Evolutionary conservation across 1,284 basidiomycete genomes (phyloP).

Genomic region (Ustilago tritici): DNA sequence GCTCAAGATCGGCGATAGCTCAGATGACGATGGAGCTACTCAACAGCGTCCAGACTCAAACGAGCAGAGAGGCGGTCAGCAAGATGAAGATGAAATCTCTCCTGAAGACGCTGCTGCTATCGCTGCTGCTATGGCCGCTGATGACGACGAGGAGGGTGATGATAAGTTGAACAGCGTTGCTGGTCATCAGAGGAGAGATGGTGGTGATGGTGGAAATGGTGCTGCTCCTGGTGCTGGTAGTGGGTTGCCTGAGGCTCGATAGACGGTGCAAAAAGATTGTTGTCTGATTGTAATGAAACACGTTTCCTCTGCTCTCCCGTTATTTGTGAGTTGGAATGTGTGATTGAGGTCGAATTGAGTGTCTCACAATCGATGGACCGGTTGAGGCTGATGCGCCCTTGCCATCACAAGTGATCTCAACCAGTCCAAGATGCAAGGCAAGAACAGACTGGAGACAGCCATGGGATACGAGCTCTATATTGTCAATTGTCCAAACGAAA

Average conservation of each 20-base stretch:
- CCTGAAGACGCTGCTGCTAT: conserved; percentile 60
- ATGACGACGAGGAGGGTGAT: conserved; percentile 59
- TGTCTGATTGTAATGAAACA: background rate
- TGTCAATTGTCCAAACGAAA: background rate
- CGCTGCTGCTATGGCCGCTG: conserved; percentile 48
- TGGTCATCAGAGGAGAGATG: conserved; percentile 25
- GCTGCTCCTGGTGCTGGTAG: conserved; percentile 13
- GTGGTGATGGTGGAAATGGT: conserved; percentile 12
- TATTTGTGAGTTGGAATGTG: background rate
- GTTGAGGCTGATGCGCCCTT: too few species aligned
- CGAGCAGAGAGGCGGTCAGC: conserved; percentile 9
- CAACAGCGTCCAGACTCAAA: background rate
- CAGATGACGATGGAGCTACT: conserved; percentile 25
- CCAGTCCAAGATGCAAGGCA: background rate
- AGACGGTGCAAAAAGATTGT: conserved; percentile 1
- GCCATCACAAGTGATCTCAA: too few species aligned
- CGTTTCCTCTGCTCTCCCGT: background rate
- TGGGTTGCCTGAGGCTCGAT: conserved; percentile 42
- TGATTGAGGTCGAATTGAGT: background rate
- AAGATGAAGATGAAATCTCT: conserved; percentile 44
- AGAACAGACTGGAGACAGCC: background rate
- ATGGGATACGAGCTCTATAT: background rate
- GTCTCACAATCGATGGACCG: background rate
- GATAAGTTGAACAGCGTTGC: conserved; percentile 50
- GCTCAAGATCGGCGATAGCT: conserved; percentile 42